Evolutionary conservation across 768 basidiomycete genomes (phyloP).

Genomic region (Roridomyces roridus): DNA sequence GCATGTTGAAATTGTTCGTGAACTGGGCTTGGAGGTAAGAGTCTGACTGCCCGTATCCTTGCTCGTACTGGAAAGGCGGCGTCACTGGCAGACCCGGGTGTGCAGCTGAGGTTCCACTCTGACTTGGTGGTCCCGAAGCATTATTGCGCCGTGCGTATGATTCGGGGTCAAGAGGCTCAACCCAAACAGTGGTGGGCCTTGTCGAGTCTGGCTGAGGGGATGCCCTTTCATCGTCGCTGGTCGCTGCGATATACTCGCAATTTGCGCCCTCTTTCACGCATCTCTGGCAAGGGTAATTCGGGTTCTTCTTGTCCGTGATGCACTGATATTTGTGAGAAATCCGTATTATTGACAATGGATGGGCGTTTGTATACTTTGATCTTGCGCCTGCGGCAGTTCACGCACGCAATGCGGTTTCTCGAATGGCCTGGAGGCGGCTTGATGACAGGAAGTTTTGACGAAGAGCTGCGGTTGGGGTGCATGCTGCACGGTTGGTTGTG

Average conservation of each 20-base stretch:
- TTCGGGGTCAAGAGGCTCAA: constrained; percentile 19
- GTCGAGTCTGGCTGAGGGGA: not conserved
- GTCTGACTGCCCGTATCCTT: not conserved
- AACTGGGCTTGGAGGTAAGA: not conserved
- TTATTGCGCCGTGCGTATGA: constrained; percentile 7
- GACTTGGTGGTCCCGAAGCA: not conserved
- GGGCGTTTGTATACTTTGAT: constrained; percentile 1
- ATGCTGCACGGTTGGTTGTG: no score
- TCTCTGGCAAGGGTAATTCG: constrained; percentile 9
- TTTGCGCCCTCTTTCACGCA: constrained; percentile 12
- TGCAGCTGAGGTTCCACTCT: no score
- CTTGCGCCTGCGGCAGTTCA: not conserved
- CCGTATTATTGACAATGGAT: not conserved
- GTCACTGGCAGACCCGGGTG: not conserved
- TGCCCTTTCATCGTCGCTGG: not conserved
- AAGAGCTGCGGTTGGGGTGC: no score
- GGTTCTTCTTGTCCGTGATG: not conserved
- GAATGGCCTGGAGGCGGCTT: constrained; percentile 4
- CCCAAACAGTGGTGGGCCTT: constrained; percentile 1
- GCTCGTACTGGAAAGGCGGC: not conserved
- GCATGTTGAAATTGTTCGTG: not conserved
- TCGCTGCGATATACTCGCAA: constrained; percentile 13
- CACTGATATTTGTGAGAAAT: constrained; percentile 1
- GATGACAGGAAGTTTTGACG: no score
- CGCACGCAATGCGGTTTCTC: constrained; percentile 7